A percentile compares a stretch with the other conserved stretches of the same genome.
Evolutionary conservation across 2,329 filamentous ascomycete genomes (phyloP).

Genomic region (Periconia sp.): DNA sequence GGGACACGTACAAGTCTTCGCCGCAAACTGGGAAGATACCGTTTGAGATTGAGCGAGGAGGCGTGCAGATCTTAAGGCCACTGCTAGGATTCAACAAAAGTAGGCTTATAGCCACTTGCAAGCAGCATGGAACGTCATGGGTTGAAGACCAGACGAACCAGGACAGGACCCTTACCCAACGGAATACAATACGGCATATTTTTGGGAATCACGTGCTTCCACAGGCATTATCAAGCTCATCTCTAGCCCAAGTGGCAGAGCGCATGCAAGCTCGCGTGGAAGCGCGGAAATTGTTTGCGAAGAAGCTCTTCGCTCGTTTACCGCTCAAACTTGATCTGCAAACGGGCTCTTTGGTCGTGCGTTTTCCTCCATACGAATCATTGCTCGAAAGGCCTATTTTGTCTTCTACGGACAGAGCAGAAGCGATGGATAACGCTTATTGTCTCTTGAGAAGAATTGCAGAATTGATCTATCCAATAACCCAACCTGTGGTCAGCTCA

Average conservation of each 20-base stretch:
- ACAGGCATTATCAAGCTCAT: slow-evolving; percentile 62
- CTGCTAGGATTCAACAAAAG: slow-evolving; percentile 72
- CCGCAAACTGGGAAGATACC: slow-evolving; percentile 22
- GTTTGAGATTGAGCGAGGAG: slow-evolving; percentile 60
- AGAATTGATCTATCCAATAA: slow-evolving; percentile 52
- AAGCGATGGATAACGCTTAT: slow-evolving; percentile 39
- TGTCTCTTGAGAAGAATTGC: slow-evolving; percentile 52
- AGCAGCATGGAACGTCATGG: slow-evolving; percentile 68
- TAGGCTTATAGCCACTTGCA: slow-evolving; percentile 73
- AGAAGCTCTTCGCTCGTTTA: slow-evolving; percentile 55
- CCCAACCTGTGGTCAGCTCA: slow-evolving; percentile 46
- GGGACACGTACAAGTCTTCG: background rate
- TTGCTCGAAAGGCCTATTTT: slow-evolving; percentile 20
- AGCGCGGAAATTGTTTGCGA: slow-evolving; percentile 54
- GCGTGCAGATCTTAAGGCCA: slow-evolving; percentile 68
- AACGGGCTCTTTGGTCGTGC: slow-evolving; percentile 37
- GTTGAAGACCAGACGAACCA: slow-evolving; percentile 84
- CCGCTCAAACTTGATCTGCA: slow-evolving; percentile 48
- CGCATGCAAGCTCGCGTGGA: slow-evolving; percentile 58
- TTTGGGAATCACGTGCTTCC: slow-evolving; percentile 64
- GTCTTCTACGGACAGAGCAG: background rate
- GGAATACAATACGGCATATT: slow-evolving; percentile 79
- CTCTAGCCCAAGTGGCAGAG: slow-evolving; percentile 54
- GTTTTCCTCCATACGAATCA: slow-evolving; percentile 23
- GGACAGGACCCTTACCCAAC: slow-evolving; percentile 72